Conservation (phyloP, 73 alveolate species). For the Diophrys appendiculata region DNA sequence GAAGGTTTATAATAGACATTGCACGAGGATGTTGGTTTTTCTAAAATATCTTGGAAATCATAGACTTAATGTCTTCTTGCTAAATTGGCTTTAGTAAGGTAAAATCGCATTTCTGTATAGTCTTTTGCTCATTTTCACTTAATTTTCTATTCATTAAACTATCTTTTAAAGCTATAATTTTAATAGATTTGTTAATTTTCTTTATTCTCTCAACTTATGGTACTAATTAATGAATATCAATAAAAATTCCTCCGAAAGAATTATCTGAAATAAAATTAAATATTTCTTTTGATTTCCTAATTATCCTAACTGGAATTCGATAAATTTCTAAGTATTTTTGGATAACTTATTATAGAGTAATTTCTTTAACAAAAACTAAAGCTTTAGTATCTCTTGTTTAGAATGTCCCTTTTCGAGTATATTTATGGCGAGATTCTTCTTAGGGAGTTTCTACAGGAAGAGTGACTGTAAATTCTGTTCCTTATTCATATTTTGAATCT, state of each 20-base stretch:
- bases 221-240: background rate
- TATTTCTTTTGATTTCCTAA: background rate
- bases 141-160: background rate
- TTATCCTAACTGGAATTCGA: background rate
- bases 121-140: background rate
- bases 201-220: background rate
- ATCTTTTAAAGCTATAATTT: background rate
- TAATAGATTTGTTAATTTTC: background rate
- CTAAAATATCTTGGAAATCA: too few relatives aligned
- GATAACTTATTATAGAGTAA: background rate
- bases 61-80: background rate
- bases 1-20: too few relatives aligned
- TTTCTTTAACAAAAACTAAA: background rate
- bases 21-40: too few relatives aligned
- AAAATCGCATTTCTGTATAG: background rate
- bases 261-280: too few relatives aligned
- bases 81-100: background rate
- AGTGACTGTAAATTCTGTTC: slow-evolving; percentile 18
- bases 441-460: slow-evolving; percentile 18
- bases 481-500: slow-evolving; percentile 20
- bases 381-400: background rate
- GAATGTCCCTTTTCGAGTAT: background rate
- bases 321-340: background rate
- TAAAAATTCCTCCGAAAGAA: background rate
- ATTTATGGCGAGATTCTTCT: background rate